Conservation (phyloP, 495 filamentous ascomycete genomes). For the Neurospora pannonica region DNA sequence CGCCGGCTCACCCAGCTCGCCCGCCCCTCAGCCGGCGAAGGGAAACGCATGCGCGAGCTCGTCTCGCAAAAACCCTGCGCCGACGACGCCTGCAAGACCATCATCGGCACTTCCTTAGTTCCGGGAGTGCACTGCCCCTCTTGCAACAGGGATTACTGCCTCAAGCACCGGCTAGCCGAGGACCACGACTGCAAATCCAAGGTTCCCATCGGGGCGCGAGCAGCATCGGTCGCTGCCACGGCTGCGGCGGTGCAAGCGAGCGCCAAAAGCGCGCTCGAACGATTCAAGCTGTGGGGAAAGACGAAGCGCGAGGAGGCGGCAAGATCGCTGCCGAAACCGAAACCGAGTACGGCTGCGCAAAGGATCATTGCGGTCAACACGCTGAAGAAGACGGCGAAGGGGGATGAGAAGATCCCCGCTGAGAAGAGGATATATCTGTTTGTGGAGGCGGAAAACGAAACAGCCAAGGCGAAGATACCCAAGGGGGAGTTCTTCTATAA, state of each 20-base stretch:
- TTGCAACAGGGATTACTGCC: slow-evolving; percentile 82
- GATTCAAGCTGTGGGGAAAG: slow-evolving; percentile 47
- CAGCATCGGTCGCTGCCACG: slow-evolving; percentile 19
- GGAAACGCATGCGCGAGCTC: slow-evolving; percentile 32
- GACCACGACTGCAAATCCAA: slow-evolving; percentile 72
- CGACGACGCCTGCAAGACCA: slow-evolving; percentile 66
- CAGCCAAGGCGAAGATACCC: slow-evolving; percentile 63
- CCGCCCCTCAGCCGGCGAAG: slow-evolving; percentile 34
- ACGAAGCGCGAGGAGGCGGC: slow-evolving; percentile 37
- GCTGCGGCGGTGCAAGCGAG: slow-evolving; percentile 39
- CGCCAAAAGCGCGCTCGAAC: slow-evolving; percentile 58
- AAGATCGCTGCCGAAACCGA: slow-evolving; percentile 46
- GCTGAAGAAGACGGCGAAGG: slow-evolving; percentile 80
- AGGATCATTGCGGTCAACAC: slow-evolving; percentile 55
- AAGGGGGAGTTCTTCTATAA: slow-evolving; percentile 77
- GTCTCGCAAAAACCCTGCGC: slow-evolving; percentile 51
- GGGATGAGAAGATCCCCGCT: slow-evolving; percentile 65
- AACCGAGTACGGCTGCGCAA: slow-evolving; percentile 49
- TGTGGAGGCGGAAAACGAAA: slow-evolving; percentile 77
- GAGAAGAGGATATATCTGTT: slow-evolving; percentile 80
- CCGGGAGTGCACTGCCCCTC: slow-evolving; percentile 71
- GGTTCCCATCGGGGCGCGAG: slow-evolving; percentile 58
- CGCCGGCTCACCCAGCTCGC: slow-evolving; percentile 46
- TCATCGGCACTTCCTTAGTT: slow-evolving; percentile 68
- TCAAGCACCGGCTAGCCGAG: slow-evolving; percentile 80